These are phyloP conservation scores for Barnettozyma sp. DNA, from an alignment of 805 yeast species.

Conservation along the genomic window DNA sequence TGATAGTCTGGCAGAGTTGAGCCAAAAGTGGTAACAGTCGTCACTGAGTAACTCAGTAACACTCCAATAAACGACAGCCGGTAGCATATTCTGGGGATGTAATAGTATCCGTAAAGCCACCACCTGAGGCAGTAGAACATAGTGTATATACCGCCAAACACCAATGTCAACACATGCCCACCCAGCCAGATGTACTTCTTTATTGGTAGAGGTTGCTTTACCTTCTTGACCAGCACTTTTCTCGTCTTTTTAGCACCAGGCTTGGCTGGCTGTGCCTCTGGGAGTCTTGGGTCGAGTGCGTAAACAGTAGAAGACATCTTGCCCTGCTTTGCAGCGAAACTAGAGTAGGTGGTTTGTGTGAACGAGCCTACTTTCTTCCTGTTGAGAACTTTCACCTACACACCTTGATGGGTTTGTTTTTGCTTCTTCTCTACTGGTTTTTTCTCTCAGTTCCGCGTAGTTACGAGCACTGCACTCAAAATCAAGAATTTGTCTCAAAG, in stretches of 20 bases:
- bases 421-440: too few relatives aligned
- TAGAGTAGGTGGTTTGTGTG: too few relatives aligned
- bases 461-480: too few relatives aligned
- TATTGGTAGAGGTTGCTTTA: constrained; percentile 30
- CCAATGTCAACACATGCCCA: constrained; percentile 45
- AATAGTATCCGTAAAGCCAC: constrained; percentile 25
- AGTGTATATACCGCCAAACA: constrained; percentile 35
- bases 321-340: too few relatives aligned
- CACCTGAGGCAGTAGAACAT: constrained; percentile 26
- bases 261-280: constrained; percentile 14
- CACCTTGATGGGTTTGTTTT: too few relatives aligned
- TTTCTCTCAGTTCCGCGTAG: too few relatives aligned
- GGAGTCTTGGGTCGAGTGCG: constrained; percentile 12
- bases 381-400: not conserved
- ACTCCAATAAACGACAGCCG: constrained; percentile 52
- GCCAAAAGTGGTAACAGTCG: constrained; percentile 54
- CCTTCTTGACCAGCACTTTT: constrained; percentile 32
- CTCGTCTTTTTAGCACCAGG: constrained; percentile 22
- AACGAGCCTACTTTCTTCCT: too few relatives aligned
- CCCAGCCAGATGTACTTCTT: constrained; percentile 47
- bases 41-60: constrained; percentile 41
- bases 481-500: too few relatives aligned
- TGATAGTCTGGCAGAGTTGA: constrained; percentile 53
- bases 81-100: constrained; percentile 45
- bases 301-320: constrained; percentile 6